These are phyloP conservation scores for Phialocephala subalpina DNA, from an alignment of 2,329 filamentous ascomycete species.

Conservation along the genomic window DNA sequence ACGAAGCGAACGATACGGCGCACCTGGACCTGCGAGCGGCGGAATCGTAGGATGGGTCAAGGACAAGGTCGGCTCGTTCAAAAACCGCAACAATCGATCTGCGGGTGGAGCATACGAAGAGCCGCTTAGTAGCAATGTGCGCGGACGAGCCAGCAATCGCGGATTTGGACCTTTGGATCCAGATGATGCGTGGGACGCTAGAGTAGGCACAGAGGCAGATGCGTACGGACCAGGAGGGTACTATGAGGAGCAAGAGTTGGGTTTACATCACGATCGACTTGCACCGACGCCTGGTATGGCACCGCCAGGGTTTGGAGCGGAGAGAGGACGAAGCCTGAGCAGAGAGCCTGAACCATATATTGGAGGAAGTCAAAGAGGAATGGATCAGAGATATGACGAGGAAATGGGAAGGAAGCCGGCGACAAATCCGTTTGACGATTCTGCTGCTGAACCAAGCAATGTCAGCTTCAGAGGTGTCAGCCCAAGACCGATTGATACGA, in stretches of 20 bases:
- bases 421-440: conserved; percentile 75
- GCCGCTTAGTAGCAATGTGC: conserved; percentile 49
- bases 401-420: conserved; percentile 50
- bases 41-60: conserved; percentile 78
- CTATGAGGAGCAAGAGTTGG: conserved; percentile 81
- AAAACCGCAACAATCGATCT: conserved; percentile 70
- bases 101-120: conserved; percentile 77
- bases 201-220: conserved; percentile 78
- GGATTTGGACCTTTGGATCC: conserved; percentile 77
- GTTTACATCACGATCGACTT: conserved; percentile 54
- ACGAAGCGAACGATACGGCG: conserved; percentile 48
- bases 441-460: conserved; percentile 66
- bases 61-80: conserved; percentile 68
- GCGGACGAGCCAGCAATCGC: conserved; percentile 53
- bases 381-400: conserved; percentile 54
- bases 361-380: conserved; percentile 49
- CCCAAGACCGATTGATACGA: conserved; percentile 72
- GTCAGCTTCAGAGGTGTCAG: conserved; percentile 74
- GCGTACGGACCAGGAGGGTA: conserved; percentile 67
- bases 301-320: conserved; percentile 50
- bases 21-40: conserved; percentile 57
- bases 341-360: conserved; percentile 52
- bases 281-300: conserved; percentile 54
- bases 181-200: conserved; percentile 86
- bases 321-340: conserved; percentile 51